Evolutionary conservation across 345 rosid species (phyloP).

Genomic region (Turritis glabra): DNA sequence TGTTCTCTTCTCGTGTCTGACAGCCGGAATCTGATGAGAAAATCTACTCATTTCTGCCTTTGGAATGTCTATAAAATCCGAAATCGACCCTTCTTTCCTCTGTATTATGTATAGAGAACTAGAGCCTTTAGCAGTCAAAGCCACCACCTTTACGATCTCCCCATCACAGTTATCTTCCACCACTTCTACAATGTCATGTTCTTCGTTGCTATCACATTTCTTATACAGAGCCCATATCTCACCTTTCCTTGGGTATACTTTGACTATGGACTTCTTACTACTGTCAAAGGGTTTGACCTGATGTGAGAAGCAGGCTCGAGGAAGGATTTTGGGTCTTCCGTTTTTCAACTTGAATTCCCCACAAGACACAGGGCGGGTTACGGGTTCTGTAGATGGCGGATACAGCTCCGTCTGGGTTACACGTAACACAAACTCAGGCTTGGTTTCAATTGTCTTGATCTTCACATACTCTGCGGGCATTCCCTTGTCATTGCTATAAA

Average conservation of each 20-base stretch:
- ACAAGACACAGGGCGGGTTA: slow-evolving; percentile 36
- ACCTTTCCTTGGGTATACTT: slow-evolving; percentile 54
- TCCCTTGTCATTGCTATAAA: slow-evolving; percentile 38
- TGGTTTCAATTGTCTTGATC: slow-evolving; percentile 40
- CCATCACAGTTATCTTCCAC: slow-evolving; percentile 39
- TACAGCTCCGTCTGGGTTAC: slow-evolving; percentile 40
- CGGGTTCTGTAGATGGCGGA: slow-evolving; percentile 21
- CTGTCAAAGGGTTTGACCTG: slow-evolving; percentile 21
- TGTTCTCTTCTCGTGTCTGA: slow-evolving; percentile 30
- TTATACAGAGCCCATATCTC: slow-evolving; percentile 61
- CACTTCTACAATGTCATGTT: slow-evolving; percentile 54
- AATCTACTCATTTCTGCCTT: slow-evolving; percentile 45
- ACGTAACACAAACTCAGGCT: slow-evolving; percentile 36
- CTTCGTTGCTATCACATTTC: slow-evolving; percentile 42
- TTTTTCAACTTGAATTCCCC: slow-evolving; percentile 46
- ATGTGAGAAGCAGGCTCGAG: slow-evolving; percentile 48
- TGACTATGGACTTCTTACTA: slow-evolving; percentile 10
- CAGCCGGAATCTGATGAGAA: slow-evolving; percentile 61
- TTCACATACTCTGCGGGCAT: slow-evolving; percentile 53
- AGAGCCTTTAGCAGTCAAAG: slow-evolving; percentile 38
- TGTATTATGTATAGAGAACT: slow-evolving; percentile 32
- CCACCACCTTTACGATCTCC: slow-evolving; percentile 32
- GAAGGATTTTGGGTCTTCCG: slow-evolving; percentile 30
- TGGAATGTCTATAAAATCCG: slow-evolving; percentile 38
- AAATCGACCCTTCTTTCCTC: slow-evolving; percentile 40